These are phyloP conservation scores for Trichoderma koningii DNA, from an alignment of 2,329 filamentous ascomycete genomes.

Conservation along the genomic window DNA sequence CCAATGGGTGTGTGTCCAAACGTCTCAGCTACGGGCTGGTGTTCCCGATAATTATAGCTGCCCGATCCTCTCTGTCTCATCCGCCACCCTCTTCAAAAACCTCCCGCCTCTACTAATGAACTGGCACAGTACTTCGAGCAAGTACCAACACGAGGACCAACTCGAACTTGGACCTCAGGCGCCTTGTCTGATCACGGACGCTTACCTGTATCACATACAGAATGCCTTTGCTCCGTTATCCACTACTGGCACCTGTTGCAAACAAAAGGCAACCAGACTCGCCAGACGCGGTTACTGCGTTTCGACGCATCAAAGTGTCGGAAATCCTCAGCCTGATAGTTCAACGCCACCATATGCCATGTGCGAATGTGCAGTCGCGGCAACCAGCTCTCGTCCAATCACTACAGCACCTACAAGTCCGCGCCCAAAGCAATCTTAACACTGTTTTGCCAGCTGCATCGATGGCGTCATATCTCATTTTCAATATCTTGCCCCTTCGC, in stretches of 20 bases:
- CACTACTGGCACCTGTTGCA: too few relatives aligned
- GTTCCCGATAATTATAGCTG: conserved; percentile 21
- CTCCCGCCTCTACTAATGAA: neutral
- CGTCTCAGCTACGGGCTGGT: conserved; percentile 1
- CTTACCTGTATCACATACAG: neutral
- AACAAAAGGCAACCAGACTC: neutral
- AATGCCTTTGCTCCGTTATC: neutral
- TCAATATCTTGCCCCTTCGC: neutral
- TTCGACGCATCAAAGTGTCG: neutral
- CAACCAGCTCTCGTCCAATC: neutral
- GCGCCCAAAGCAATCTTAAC: too few relatives aligned
- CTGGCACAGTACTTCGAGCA: neutral
- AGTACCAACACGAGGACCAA: neutral
- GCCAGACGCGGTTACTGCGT: neutral
- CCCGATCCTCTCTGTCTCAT: conserved; percentile 22
- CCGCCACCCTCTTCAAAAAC: neutral
- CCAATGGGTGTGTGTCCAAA: neutral
- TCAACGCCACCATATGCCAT: conserved; percentile 1
- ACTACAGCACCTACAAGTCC: neutral
- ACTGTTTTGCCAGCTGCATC: neutral
- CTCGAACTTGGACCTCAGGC: neutral
- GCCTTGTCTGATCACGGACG: conserved; percentile 5
- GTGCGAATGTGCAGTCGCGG: neutral
- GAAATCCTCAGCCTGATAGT: neutral
- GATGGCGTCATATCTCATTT: conserved; percentile 15